phyloP scores from a whole-genome alignment of 164 flowering plant genomes.

The Magnolia kwangsiensis region DNA sequence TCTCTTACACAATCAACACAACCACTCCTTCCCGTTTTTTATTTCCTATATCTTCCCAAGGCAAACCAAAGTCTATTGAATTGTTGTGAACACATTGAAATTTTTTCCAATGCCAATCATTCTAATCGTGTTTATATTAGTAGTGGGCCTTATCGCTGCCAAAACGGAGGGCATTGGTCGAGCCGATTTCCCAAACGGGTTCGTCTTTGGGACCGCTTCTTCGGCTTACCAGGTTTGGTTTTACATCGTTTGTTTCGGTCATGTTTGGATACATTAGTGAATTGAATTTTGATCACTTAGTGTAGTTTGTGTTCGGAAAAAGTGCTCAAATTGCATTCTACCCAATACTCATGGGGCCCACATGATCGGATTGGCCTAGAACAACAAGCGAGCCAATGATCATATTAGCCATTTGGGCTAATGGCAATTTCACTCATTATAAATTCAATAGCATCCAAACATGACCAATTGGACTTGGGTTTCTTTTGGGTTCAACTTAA shows the following conservation, averaged over 20 bases:
- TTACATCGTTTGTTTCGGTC: neutral
- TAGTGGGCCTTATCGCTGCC: slow-evolving; percentile 10
- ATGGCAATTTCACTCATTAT: too few species aligned
- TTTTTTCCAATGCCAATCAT: neutral
- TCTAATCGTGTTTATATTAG: neutral
- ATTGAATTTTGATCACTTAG: neutral
- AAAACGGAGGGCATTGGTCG: slow-evolving; percentile 43
- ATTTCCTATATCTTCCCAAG: neutral
- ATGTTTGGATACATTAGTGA: neutral
- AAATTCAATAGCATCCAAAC: too few species aligned
- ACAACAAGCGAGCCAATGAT: too few species aligned
- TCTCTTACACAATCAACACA: neutral
- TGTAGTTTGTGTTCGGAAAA: neutral
- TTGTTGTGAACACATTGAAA: neutral
- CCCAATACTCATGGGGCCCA: neutral
- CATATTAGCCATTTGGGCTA: too few species aligned
- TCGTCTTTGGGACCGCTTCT: slow-evolving; percentile 82
- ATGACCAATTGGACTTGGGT: too few species aligned
- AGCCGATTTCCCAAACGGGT: slow-evolving; percentile 70
- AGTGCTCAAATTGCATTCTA: neutral
- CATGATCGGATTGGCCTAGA: too few species aligned
- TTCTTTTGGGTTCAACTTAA: too few species aligned
- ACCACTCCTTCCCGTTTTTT: neutral
- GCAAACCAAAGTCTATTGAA: neutral
- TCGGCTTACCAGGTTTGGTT: slow-evolving; percentile 82